These are phyloP conservation scores for Aethionema arabicum DNA, from an alignment of 345 rosid species.

Conservation along the genomic window DNA sequence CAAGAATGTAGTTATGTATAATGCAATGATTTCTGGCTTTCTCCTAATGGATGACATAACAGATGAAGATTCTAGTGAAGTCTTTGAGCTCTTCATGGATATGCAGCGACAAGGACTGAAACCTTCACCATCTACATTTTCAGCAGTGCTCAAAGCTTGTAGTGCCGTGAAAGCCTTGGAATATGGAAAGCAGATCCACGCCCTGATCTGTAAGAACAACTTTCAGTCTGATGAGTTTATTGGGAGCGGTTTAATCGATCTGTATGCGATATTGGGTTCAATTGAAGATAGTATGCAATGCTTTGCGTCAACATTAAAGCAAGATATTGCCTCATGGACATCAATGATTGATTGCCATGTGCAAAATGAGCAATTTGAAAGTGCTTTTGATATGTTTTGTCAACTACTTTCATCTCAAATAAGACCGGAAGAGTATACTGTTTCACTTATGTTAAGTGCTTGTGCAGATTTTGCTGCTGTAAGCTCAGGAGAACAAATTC, in stretches of 20 bases:
- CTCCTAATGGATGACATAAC: slow-evolving; percentile 33
- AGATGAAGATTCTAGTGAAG: slow-evolving; percentile 36
- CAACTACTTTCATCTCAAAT: slow-evolving; percentile 39
- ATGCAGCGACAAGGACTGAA: slow-evolving; percentile 44
- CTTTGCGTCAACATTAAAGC: slow-evolving; percentile 42
- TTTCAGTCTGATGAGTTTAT: slow-evolving; percentile 56
- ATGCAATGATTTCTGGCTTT: slow-evolving; percentile 55
- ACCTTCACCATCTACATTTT: slow-evolving; percentile 49
- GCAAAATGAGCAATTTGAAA: slow-evolving; percentile 46
- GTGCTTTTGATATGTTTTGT: slow-evolving; percentile 45
- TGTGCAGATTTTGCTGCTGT: slow-evolving; percentile 52
- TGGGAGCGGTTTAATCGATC: slow-evolving; percentile 48
- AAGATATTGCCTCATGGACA: slow-evolving; percentile 53
- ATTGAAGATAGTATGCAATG: slow-evolving; percentile 46
- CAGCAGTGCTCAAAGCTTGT: slow-evolving; percentile 53
- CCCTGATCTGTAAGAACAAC: slow-evolving; percentile 44
- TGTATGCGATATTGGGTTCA: slow-evolving; percentile 49
- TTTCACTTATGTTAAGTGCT: slow-evolving; percentile 49
- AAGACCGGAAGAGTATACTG: slow-evolving; percentile 52
- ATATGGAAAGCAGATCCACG: slow-evolving; percentile 53
- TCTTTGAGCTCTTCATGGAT: slow-evolving; percentile 43
- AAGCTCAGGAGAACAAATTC: slow-evolving; percentile 51
- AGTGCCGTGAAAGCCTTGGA: slow-evolving; percentile 34
- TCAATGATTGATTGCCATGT: slow-evolving; percentile 49
- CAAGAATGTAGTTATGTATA: slow-evolving; percentile 51